Evolutionary conservation across 352 stramenopile species (phyloP), one percentile per base, ranked within the genome.

Genomic region (Phytophthora melonis): DNA sequence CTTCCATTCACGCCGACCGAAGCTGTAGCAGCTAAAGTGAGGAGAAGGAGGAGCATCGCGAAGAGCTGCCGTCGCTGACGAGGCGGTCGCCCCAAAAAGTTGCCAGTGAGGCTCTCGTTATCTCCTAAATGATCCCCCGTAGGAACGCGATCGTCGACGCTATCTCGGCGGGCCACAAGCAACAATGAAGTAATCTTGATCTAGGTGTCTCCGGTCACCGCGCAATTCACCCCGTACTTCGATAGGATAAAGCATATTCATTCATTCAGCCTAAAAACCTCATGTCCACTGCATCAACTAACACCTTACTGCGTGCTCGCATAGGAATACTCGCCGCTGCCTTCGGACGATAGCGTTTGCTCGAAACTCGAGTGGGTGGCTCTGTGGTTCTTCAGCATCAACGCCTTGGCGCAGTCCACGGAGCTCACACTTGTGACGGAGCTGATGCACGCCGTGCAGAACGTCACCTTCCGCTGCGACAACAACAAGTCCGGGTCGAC

Each of bases 401-500:
- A n/a, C 4, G 43, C 43, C 43, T 52, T 52, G 3, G 43, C 43
- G 43, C 43, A 52, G 43, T 52, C 43, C 43, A 52, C 43, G 18
- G 43, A 52, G 18, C 68, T 77, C 11, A 68, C 55, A 10, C 68
- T 66, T 13, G 73, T 70, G 3, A 79, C 68, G 3, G 71, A 65
- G 32, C 49, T 78, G 18, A 78, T 66, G 30, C 74, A 81, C 11
- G 61, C 52, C 36, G 70, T 68, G 13, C 74, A 81, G 34, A 81
- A 78, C 1, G 74, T 78, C 23, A 81, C 74, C 55, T 78, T 78
- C 10, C 70, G 74, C 43, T 81, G 74, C 5, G 70, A 71, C 18
- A 77, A 49, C 47, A 77, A 36, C 9, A 77, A 11, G 59, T 77
- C 70, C 8, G 70, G 70, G 21, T 77, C 60, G 16, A 85, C 68